Base-by-base conservation (phyloP, 805 yeast genomes). In the Yarrowia yakushimensis region DNA sequence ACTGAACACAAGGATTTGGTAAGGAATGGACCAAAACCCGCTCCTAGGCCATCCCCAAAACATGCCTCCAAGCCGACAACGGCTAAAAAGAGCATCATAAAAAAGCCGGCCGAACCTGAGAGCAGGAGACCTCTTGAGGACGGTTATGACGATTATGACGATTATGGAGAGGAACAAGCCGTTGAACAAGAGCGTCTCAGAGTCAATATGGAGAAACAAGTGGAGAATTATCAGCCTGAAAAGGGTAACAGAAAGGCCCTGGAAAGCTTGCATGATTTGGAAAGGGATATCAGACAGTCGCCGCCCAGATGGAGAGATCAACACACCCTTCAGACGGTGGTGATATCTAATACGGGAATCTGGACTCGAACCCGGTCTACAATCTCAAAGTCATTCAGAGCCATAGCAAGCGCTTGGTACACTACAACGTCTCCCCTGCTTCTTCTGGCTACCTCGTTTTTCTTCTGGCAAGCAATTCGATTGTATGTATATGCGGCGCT, bases 401-500 rank as follows among this genome's bases (percentile, higher is more conserved):
- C 30, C 8, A 20, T 48, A 1, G 23, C n/a, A 15, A 39, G 55
- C 4, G 34, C 43, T 2, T 52, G 42, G 43, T 18, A 25, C 17
- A 23, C 59, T 13, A 52, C 59, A 2, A 25, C 59, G 2, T 52
- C 59, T 13, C 59, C 59, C 10, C 23, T 52, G 25, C 43, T 52
- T 1, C 59, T 52, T 10, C 43, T 52, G 43, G 33, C 28, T 12
- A 36, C 43, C 23, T 52, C 59, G 12, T 52, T 52, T 8, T 52
- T 52, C 43, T 52, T 52, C 59, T 52, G 59, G 59, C 59, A 52
- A 36, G 59, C 59, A 13, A 52, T 52, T 8, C 31, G 59, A 52
- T 23, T 52, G 59, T 52, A 52, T 52, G 59, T 52, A 52, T 52
- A 34, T 33, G n/a, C 43, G 33, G 5, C 57, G 12, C 57, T 48